Evolutionary conservation across 768 basidiomycete species (phyloP).

Genomic region (Crassisporium funariophilum): DNA sequence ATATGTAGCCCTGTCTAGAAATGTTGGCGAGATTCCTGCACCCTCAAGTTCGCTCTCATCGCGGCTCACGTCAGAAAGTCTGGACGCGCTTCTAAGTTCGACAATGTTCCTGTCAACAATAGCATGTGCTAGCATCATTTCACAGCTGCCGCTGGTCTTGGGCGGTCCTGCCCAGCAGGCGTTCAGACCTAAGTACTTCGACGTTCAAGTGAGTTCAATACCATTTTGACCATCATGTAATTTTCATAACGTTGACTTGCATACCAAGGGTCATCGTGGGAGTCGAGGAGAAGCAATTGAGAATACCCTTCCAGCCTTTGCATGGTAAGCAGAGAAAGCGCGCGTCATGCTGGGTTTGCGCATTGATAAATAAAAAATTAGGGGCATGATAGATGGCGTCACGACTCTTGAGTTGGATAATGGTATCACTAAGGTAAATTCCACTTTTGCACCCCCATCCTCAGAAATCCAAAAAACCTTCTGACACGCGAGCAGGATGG

Average conservation of each 20-base stretch:
- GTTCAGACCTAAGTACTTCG: conserved; percentile 35
- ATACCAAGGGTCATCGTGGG: conserved; percentile 67
- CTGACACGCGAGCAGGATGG: conserved; percentile 54
- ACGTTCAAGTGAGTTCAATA: conserved; percentile 28
- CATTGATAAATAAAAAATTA: conserved; percentile 32
- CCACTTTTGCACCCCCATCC: background rate
- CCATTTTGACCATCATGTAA: background rate
- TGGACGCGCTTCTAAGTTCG: background rate
- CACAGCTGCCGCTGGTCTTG: background rate
- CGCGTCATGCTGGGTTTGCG: background rate
- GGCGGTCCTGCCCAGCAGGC: conserved; percentile 1
- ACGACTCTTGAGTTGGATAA: conserved; percentile 81
- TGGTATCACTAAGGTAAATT: conserved; percentile 65
- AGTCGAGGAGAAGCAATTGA: conserved; percentile 76
- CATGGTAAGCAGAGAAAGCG: conserved; percentile 54
- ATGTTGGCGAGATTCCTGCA: too few species aligned
- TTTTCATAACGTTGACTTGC: background rate
- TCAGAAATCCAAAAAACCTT: background rate
- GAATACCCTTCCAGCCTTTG: conserved; percentile 73
- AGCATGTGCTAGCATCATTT: background rate
- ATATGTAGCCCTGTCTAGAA: too few species aligned
- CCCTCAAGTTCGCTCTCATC: too few species aligned
- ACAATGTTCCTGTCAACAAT: background rate
- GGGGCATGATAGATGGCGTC: conserved; percentile 75
- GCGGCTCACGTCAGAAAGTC: too few species aligned